These are phyloP conservation scores for Penicillium thymicola DNA, from an alignment of 2,329 filamentous ascomycete genomes.

Conservation along the genomic window DNA sequence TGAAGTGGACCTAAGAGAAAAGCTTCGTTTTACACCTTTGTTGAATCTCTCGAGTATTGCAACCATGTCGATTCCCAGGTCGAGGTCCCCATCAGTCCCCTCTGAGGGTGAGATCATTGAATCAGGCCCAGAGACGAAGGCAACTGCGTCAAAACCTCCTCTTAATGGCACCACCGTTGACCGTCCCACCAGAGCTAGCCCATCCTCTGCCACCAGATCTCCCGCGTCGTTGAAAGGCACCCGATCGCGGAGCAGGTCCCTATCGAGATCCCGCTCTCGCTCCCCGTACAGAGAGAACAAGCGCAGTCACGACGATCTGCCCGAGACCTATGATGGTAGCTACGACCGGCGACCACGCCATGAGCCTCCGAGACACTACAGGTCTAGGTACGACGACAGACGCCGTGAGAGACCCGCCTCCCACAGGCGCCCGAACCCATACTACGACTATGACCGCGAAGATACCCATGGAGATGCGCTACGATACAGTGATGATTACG, in stretches of 20 bases:
- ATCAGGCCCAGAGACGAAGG: conserved; percentile 70
- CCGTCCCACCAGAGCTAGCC: conserved; percentile 78
- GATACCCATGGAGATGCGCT: conserved; percentile 39
- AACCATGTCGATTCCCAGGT: conserved; percentile 48
- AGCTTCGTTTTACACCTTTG: not conserved
- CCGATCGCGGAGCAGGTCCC: conserved; percentile 44
- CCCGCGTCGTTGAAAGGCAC: conserved; percentile 47
- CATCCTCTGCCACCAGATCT: conserved; percentile 47
- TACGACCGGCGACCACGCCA: conserved; percentile 28
- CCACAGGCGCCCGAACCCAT: conserved; percentile 38
- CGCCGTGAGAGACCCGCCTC: conserved; percentile 41
- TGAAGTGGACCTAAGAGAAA: conserved; percentile 1
- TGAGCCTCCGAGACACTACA: conserved; percentile 33
- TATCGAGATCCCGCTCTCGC: conserved; percentile 37
- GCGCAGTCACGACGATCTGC: conserved; percentile 41
- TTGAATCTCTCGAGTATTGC: conserved; percentile 10
- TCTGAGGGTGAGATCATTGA: conserved; percentile 87
- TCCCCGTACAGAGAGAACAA: conserved; percentile 43
- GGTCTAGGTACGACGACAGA: conserved; percentile 40
- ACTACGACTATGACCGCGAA: conserved; percentile 54
- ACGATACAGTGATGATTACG: conserved; percentile 52
- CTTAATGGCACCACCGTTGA: conserved; percentile 82
- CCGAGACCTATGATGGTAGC: conserved; percentile 27
- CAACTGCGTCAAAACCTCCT: conserved; percentile 76
- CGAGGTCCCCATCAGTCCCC: conserved; percentile 60